Percentiles rank a stretch among this genome's conserved stretches.
Evolutionary conservation across 1,284 basidiomycete genomes (phyloP).

Genomic region (Sanghuangporus baumii): DNA sequence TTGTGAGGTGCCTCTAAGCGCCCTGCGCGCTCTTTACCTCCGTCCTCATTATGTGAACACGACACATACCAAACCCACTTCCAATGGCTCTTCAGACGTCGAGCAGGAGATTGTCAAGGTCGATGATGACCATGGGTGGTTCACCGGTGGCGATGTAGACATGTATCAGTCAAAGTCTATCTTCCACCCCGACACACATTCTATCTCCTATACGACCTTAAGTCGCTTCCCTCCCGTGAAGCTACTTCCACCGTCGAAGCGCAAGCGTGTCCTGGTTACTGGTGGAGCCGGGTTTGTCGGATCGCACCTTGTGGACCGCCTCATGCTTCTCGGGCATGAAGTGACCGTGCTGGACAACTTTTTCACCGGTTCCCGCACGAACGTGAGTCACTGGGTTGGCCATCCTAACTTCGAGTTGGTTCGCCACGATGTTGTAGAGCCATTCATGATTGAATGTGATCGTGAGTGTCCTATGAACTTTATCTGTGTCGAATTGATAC

Average conservation of each 20-base stretch:
- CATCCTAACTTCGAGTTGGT: conserved; percentile 99
- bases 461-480: conserved; percentile 46
- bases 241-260: conserved; percentile 68
- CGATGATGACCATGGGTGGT: conserved; percentile 44
- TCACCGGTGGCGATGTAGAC: conserved; percentile 43
- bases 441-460: conserved; percentile 96
- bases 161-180: conserved; percentile 78
- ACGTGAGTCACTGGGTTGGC: conserved; percentile 90
- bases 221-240: conserved; percentile 89
- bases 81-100: conserved; percentile 32
- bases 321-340: conserved; percentile 97
- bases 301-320: conserved; percentile 92
- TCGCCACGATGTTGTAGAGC: conserved; percentile 93
- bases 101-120: conserved; percentile 30
- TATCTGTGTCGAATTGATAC: not conserved
- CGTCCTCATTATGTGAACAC: conserved; percentile 70
- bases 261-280: conserved; percentile 90
- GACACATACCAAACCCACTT: conserved; percentile 32
- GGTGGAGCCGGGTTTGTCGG: conserved; percentile 98
- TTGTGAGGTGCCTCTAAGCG: conserved; percentile 72
- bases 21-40: conserved; percentile 81
- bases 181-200: conserved; percentile 69
- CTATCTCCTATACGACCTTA: conserved; percentile 88
- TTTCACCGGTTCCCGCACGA: conserved; percentile 95
- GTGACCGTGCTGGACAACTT: conserved; percentile 98